A percentile compares a stretch with the other conserved stretches of the same genome.
These are phyloP conservation scores for Metschnikowia sp. DNA, from an alignment of 805 yeast genomes.

Conservation along the genomic window DNA sequence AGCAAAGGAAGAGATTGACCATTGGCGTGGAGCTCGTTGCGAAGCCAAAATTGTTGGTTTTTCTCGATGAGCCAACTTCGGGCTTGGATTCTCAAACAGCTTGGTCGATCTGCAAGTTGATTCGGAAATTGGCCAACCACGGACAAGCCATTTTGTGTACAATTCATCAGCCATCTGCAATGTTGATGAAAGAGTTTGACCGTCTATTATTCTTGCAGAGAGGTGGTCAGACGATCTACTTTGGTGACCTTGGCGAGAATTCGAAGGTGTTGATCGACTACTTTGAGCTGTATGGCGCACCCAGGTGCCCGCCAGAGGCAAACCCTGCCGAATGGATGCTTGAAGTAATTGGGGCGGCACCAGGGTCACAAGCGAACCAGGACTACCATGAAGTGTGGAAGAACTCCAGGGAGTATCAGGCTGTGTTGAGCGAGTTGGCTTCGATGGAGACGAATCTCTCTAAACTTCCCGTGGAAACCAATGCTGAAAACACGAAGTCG, in stretches of 20 bases:
- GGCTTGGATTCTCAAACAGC: constrained; percentile 41
- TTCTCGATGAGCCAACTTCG: constrained; percentile 44
- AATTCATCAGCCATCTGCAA: constrained; percentile 49
- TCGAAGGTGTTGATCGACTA: constrained; percentile 8
- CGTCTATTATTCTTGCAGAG: constrained; percentile 49
- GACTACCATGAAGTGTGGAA: constrained; percentile 12
- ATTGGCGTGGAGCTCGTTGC: constrained; percentile 55
- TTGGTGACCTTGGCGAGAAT: constrained; percentile 10
- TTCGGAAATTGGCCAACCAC: constrained; percentile 45
- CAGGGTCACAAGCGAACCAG: constrained; percentile 7
- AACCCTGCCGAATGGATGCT: constrained; percentile 16
- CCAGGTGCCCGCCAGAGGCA: constrained; percentile 4
- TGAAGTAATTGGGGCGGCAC: constrained; percentile 14
- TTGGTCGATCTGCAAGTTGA: constrained; percentile 52
- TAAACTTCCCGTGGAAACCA: constrained; percentile 12
- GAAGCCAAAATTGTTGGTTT: constrained; percentile 47
- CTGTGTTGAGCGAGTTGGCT: constrained; percentile 58
- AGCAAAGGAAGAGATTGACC: constrained; percentile 50
- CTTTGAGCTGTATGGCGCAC: constrained; percentile 11
- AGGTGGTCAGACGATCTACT: constrained; percentile 16
- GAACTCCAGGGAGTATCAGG: constrained; percentile 31
- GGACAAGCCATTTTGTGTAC: constrained; percentile 58
- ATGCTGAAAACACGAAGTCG: constrained; percentile 21
- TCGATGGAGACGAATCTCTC: constrained; percentile 50
- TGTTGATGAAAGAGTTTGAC: constrained; percentile 49